Percentiles rank a stretch among this genome's conserved stretches.
Evolutionary conservation across 1,139 yeast genomes (phyloP).

Genomic region (Torulaspora globosa): DNA sequence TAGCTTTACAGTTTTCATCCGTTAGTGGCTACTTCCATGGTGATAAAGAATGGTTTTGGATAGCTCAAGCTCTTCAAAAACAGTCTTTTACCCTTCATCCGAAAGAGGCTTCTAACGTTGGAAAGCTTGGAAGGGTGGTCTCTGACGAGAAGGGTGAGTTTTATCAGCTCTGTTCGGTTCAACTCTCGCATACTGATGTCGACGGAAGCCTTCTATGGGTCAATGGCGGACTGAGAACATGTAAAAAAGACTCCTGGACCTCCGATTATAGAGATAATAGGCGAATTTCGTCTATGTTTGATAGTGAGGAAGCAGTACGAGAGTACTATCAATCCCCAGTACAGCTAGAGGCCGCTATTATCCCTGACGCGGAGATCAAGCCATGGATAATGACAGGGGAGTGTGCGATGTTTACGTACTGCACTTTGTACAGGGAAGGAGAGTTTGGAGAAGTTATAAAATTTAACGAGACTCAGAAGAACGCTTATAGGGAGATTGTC

Average conservation of each 20-base stretch:
- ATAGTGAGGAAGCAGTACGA: constrained; percentile 9
- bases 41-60: constrained; percentile 57
- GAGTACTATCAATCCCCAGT: constrained; percentile 14
- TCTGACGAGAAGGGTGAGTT: constrained; percentile 4
- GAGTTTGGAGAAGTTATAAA: constrained; percentile 11
- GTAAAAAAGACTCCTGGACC: constrained; percentile 16
- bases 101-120: constrained; percentile 13
- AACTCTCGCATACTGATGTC: constrained; percentile 14
- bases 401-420: constrained; percentile 9
- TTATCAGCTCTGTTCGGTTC: constrained; percentile 15
- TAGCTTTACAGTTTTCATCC: constrained; percentile 39
- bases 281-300: constrained; percentile 7
- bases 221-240: constrained; percentile 16
- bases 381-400: constrained; percentile 10
- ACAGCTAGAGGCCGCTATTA: constrained; percentile 16
- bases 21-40: constrained; percentile 42
- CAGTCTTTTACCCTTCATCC: constrained; percentile 11
- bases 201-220: constrained; percentile 14
- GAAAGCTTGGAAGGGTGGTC: constrained; percentile 9
- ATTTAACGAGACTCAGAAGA: constrained; percentile 6
- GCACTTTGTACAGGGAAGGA: constrained; percentile 10
- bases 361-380: constrained; percentile 8
- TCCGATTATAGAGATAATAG: constrained; percentile 10
- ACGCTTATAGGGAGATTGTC: constrained; percentile 7
- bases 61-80: constrained; percentile 38